Base-by-base conservation (phyloP, 1,284 basidiomycete genomes). In the Vanrija sp. region DNA sequence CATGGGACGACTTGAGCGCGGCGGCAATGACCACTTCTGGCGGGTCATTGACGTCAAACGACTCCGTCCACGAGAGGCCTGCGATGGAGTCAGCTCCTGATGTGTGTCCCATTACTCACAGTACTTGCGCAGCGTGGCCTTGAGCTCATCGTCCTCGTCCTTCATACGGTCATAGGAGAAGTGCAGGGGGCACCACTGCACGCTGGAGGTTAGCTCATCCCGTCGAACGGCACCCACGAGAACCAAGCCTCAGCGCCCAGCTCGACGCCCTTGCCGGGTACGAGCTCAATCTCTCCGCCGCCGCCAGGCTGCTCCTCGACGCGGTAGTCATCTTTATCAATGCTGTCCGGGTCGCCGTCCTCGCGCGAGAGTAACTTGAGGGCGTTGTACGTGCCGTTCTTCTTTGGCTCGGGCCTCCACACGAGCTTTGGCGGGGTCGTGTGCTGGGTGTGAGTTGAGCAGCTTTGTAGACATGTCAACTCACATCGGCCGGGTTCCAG, bases 401-500 rank as follows among this genome's bases (percentile, higher is more conserved):
- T 68, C 51, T 67, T 70, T 1, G 64, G 62, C 43, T 68, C 67
- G 10, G 54, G 16, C 46, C 52, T 54, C 62, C 65, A 73, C 28
- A 47, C 44, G 5, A 72, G 44, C 7, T 46, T 29, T 10, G 72
- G 71, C 4, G 63, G 56, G 18, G 48, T 62, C 29, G 28, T 42
- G 25, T 16, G 50, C 58, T 62, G 46, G 1, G 0, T 19, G 44
- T 60, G 25, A 57, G 54, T 34, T 44, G 21, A 2, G 16, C 21
- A 16, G n/a, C 3, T 19, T n/a, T n/a, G n/a, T n/a, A n/a, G n/a
- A n/a, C 3, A 2, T 5, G 19, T 15, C 23, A 43, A 39, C 70
- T 62, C 42, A 72, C 72, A 18, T 71, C 49, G 3, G 57, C 56
- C 0, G 68, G 66, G 52, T 66, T 57, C 73, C 73, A 75, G 39